Conservation (phyloP, 192 early-diverging fungal species). For the Coemansia sp. region DNA sequence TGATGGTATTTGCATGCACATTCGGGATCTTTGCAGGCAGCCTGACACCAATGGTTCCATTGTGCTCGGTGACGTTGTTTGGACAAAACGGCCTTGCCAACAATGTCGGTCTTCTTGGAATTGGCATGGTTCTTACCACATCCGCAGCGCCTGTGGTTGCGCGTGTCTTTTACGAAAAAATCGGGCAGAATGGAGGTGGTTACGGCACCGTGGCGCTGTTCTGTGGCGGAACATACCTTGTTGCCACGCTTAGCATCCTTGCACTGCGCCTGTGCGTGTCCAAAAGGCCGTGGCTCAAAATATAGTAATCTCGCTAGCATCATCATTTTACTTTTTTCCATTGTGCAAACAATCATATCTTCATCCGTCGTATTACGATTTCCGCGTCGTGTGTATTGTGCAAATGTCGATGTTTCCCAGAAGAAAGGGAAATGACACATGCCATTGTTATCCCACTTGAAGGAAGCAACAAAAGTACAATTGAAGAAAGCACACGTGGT, state of each 20-base stretch:
- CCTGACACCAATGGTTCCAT: slow-evolving; percentile 51
- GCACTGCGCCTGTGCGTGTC: slow-evolving; percentile 50
- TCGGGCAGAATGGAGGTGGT: slow-evolving; percentile 48
- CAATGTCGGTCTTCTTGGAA: slow-evolving; percentile 50
- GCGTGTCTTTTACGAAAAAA: slow-evolving; percentile 47
- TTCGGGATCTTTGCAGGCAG: slow-evolving; percentile 55
- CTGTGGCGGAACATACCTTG: slow-evolving; percentile 48
- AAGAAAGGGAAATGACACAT: too few species aligned
- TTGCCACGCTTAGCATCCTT: slow-evolving; percentile 53
- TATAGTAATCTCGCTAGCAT: slow-evolving; percentile 5
- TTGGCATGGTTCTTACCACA: slow-evolving; percentile 54
- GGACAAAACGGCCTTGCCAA: slow-evolving; percentile 52
- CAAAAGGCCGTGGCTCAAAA: slow-evolving; percentile 44
- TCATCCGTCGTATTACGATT: too few species aligned
- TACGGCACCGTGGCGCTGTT: slow-evolving; percentile 54
- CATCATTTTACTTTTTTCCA: too few species aligned
- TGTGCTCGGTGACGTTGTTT: slow-evolving; percentile 56
- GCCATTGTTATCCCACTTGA: too few species aligned
- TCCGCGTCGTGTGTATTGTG: too few species aligned
- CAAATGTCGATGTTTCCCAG: too few species aligned
- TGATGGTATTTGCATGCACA: slow-evolving; percentile 53
- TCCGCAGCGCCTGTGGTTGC: slow-evolving; percentile 51
- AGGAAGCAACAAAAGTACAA: too few species aligned
- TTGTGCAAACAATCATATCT: too few species aligned
- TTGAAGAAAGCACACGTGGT: too few species aligned